Base-by-base conservation (phyloP, 2,329 filamentous ascomycete species). In the Alternaria arbusti region DNA sequence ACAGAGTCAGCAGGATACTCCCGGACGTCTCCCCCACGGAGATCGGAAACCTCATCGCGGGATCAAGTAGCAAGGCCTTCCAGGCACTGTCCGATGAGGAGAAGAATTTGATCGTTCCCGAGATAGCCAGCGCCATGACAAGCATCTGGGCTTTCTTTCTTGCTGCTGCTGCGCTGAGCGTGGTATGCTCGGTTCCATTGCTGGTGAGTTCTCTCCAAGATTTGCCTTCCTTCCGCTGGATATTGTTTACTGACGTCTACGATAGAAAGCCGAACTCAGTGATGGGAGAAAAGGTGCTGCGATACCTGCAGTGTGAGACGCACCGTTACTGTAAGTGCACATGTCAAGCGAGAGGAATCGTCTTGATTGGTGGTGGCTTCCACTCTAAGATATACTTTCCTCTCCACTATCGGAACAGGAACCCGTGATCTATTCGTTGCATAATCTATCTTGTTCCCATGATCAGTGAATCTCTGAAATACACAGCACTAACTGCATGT, bases 131-230 rank as follows among this genome's bases (percentile, higher is more conserved):
- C 1, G 36, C 32, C 12, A 58, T 58, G 46, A 23, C n/a, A 1
- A 45, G 8, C 11, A n/a, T 58, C 15, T 52, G 56, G 56, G 32
- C 26, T 7, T 51, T 52, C 22, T 45, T 45, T 13, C 46, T 58
- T 13, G 46, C 47, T 9, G 56, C 32, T 7, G 25, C 32, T 45
- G 56, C 56, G 3, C n/a, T 52, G 1, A 58, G 56, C 30, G 28
- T 57, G 6, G 23, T 50, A 13, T 54, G 45, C 30, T 61, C 51
- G 10, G 1, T 40, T 23, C 44, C 44, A 9, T 23, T 46, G 7
- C 12, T 46, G 13, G 44, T 46, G 44, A 46, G 44, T 45, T 1
- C 0, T 3, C 3, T 13, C 12, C 11, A 7, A 0, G 7, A 26
- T 25, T 10, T 47, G 8, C 1, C 12, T 25, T 15, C 1, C 20